These are phyloP conservation scores for Paecilomyces niveus DNA, from an alignment of 2,329 filamentous ascomycete genomes.

Conservation along the genomic window DNA sequence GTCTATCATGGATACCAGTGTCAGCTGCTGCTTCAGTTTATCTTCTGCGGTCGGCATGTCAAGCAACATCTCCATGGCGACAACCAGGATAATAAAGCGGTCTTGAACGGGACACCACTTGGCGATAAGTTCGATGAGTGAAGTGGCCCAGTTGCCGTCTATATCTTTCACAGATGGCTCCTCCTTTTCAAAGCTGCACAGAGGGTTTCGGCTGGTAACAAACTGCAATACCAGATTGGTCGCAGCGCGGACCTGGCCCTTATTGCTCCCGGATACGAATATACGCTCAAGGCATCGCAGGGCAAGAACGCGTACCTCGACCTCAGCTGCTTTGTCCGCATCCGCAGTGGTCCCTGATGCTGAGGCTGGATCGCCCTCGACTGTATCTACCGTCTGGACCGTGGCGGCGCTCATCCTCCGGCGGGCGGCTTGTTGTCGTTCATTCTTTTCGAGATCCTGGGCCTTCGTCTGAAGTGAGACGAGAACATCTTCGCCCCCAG, in stretches of 20 bases:
- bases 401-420: constrained; percentile 75
- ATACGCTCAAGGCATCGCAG: constrained; percentile 81
- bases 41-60: constrained; percentile 62
- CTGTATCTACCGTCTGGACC: constrained; percentile 63
- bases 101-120: constrained; percentile 92
- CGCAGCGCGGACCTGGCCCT: constrained; percentile 71
- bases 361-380: constrained; percentile 57
- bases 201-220: constrained; percentile 51
- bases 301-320: constrained; percentile 78
- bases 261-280: constrained; percentile 68
- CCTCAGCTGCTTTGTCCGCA: constrained; percentile 81
- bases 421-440: constrained; percentile 55
- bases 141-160: constrained; percentile 69
- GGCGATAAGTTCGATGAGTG: constrained; percentile 70
- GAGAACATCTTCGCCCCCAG: constrained; percentile 55
- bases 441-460: constrained; percentile 60
- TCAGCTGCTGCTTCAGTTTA: constrained; percentile 64
- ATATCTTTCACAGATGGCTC: constrained; percentile 35
- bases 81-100: constrained; percentile 81
- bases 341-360: constrained; percentile 75
- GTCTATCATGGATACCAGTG: constrained; percentile 70
- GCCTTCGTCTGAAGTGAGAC: constrained; percentile 61
- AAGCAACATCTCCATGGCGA: constrained; percentile 68
- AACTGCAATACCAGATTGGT: constrained; percentile 70
- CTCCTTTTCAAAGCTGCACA: constrained; percentile 43